phyloP scores from a whole-genome alignment of 768 basidiomycete genomes.

The Amanita polypyramis region DNA sequence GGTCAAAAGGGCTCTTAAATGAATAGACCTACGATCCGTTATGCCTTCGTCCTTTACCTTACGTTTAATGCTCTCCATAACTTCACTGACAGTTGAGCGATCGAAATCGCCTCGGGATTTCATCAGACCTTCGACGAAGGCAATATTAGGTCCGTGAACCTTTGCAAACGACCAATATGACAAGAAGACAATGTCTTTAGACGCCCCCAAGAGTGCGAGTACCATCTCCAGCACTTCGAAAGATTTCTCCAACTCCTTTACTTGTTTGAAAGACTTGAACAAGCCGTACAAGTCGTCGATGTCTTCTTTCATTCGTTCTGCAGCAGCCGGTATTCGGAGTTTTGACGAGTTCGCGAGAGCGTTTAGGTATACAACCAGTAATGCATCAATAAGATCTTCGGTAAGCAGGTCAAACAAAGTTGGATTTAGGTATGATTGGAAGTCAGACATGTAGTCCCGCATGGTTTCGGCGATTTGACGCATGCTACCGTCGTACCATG shows the following conservation, averaged over 20 bases:
- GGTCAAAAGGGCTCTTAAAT: not conserved
- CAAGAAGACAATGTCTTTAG: constrained; percentile 81
- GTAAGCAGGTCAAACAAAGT: constrained; percentile 85
- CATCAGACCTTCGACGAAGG: constrained; percentile 87
- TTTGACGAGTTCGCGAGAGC: constrained; percentile 78
- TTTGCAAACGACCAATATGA: constrained; percentile 94
- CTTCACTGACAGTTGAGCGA: constrained; percentile 75
- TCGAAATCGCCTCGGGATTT: constrained; percentile 86
- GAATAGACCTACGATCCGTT: constrained; percentile 57
- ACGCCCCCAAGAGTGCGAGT: constrained; percentile 72
- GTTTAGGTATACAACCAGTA: constrained; percentile 85
- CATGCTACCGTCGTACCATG: constrained; percentile 89
- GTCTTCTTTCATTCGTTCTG: constrained; percentile 78
- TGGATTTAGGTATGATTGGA: constrained; percentile 83
- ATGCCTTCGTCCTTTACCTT: constrained; percentile 87
- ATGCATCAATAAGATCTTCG: constrained; percentile 86
- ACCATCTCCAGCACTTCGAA: constrained; percentile 86
- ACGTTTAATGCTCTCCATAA: constrained; percentile 88
- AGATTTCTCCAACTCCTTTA: constrained; percentile 68
- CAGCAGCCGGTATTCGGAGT: constrained; percentile 75
- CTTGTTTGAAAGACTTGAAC: constrained; percentile 69
- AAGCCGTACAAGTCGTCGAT: constrained; percentile 68
- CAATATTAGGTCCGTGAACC: constrained; percentile 84
- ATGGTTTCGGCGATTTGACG: constrained; percentile 90
- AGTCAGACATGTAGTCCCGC: constrained; percentile 94